Base-by-base conservation (phyloP, 345 rosid species). In the Nephelium lappaceum region DNA sequence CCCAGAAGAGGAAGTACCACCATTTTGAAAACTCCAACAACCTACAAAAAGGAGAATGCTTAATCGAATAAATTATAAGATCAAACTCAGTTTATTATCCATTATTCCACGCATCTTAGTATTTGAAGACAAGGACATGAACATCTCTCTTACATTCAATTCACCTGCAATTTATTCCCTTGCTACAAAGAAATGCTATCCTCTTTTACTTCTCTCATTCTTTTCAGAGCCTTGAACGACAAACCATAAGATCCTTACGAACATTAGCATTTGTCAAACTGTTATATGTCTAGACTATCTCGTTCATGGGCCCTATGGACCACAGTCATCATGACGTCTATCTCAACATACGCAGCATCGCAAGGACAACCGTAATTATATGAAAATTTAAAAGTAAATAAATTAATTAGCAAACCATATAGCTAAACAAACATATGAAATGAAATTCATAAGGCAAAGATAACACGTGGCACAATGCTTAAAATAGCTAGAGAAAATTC, bases 21-120 rank as follows among this genome's bases (percentile, higher is more conserved):
- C 92, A 89, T 85, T 83, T 89, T 85, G 89, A 89, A 89, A 53
- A 89, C 55, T 24, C 92, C 92, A 74, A 89, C 92, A 58, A 87
- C 84, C 92, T 89, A 45, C 66, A 63, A 12, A 27, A 42, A 51
- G 24, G 24, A 63, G 39, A 79, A 67, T 42, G 58, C 24, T 0
- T 67, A 41, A 73, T 25, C 7, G 19, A 36, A 8, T 73, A 53
- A 53, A 51, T 64, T 47, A 2, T 11, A 36, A 55, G 2, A 25
- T 8, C 9, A 64, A 57, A 66, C 49, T 36, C 23, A 36, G 51
- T n/a, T 53, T 21, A 66, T 76, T 4, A 65, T 67, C 27, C 8
- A 45, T 53, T 14, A 14, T 76, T 66, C 51, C 21, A 64, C 4
- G 36, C 5, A 73, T 14, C 21, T 27, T 36, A 60, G 39, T 42